Evolutionary conservation across 148 eudicot species (phyloP), one percentile per base, ranked within the genome.

Genomic region (Selenicereus undatus): DNA sequence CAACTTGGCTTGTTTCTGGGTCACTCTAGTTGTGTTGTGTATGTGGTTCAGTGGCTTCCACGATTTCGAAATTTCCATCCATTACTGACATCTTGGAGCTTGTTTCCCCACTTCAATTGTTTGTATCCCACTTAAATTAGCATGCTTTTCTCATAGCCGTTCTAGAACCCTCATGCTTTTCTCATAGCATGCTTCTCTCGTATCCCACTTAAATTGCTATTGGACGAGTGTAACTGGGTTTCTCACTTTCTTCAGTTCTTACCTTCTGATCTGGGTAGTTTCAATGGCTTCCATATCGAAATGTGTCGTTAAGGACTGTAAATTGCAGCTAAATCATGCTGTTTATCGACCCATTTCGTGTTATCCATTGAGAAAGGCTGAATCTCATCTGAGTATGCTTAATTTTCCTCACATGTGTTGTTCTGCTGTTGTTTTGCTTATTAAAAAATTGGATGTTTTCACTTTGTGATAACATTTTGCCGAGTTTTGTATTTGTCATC

Each of bases 231-330:
- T 36, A 29, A 43, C 22, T 52, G 43, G 69, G 48, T 13, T 52
- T 79, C 30, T 65, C 32, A 58, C 45, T 42, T 11, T 16, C 21
- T 54, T 42, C 27, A 22, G 14, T 42, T 36, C 18, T 35, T 11
- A 8, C 20, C 36, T 27, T 51, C n/a, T 24, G 8, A 14, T 62
- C 20, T 18, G 51, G 50, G 39, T 13, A 54, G 75, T 78, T 78
- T 21, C 75, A 81, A 93, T 90, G 93, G 91, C 93, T 62, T 88
- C 91, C 29, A 83, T 93, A 65, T 89, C 90, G 50, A 85, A 89
- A 64, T 85, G 85, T 78, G 69, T 86, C 72, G 80, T 86, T 26
- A 88, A 89, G 84, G 91, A 88, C 75, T 90, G 83, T 80, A 86
- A 80, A 60, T 84, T 90, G 60, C 87, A 76, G 82, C 84, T 83